These are phyloP conservation scores for Fusarium liriodendri DNA, from an alignment of 2,329 filamentous ascomycete genomes.

Conservation along the genomic window DNA sequence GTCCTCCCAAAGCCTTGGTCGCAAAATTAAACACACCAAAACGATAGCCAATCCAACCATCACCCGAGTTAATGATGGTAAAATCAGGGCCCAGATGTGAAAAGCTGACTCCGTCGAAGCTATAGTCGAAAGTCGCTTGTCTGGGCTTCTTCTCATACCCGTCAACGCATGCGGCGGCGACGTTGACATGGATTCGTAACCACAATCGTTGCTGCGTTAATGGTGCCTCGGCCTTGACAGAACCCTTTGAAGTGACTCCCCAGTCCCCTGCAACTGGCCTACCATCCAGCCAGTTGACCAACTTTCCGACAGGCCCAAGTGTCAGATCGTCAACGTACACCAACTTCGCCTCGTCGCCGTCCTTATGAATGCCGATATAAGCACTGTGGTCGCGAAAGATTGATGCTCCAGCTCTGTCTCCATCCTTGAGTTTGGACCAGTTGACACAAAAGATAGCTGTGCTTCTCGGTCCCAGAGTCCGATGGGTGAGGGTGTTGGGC, in stretches of 20 bases:
- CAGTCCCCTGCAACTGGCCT: not conserved
- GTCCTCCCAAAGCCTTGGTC: slow-evolving; percentile 47
- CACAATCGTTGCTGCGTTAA: not conserved
- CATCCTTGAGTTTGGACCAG: not conserved
- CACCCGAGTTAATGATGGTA: slow-evolving; percentile 49
- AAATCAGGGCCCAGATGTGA: not conserved
- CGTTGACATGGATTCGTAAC: not conserved
- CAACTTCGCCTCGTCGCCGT: not conserved
- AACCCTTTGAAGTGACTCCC: not conserved
- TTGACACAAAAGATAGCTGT: not conserved
- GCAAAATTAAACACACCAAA: slow-evolving; percentile 63
- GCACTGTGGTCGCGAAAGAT: slow-evolving; percentile 5
- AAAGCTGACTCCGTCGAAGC: not conserved
- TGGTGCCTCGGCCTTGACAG: not conserved
- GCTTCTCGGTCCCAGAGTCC: not conserved
- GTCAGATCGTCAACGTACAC: not conserved
- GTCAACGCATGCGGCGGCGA: not conserved
- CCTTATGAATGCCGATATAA: not conserved
- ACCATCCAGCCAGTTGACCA: not conserved
- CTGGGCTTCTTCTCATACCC: not conserved
- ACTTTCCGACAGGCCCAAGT: not conserved
- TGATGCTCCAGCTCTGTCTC: not conserved
- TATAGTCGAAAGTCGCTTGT: not conserved
- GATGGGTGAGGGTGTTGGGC: slow-evolving; percentile 45
- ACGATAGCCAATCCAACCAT: slow-evolving; percentile 58